These are phyloP conservation scores for Verbascum thapsus DNA, from an alignment of 257 asterid genomes.

Conservation along the genomic window DNA sequence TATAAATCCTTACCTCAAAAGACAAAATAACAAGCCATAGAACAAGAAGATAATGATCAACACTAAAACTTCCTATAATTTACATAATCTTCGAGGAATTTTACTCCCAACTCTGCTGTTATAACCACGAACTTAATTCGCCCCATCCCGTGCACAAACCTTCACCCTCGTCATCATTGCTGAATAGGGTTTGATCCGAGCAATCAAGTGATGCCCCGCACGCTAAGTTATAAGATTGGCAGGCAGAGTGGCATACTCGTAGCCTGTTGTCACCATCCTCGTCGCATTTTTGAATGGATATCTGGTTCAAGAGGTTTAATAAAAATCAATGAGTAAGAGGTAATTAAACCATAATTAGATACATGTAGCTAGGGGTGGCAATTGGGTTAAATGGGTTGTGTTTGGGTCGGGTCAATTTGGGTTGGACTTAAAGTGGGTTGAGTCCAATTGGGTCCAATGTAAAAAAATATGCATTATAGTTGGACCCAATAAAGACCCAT, in stretches of 20 bases:
- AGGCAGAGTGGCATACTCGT: conserved; percentile 95
- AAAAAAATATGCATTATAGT: too few relatives aligned
- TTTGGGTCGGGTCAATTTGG: too few relatives aligned
- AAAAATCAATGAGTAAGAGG: conserved; percentile 12
- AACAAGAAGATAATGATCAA: conserved; percentile 18
- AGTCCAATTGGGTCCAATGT: too few relatives aligned
- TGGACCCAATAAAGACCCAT: too few relatives aligned
- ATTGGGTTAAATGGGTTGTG: background rate
- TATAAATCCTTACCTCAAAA: conserved; percentile 40
- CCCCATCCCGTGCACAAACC: conserved; percentile 99
- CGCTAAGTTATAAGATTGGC: conserved; percentile 87
- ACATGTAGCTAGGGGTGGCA: too few relatives aligned
- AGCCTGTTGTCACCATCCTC: conserved; percentile 86
- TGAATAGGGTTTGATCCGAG: conserved; percentile 89
- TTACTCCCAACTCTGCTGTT: conserved; percentile 13
- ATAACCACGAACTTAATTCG: conserved; percentile 79
- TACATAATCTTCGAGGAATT: conserved; percentile 44
- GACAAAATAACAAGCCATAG: conserved; percentile 34
- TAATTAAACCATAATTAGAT: too few relatives aligned
- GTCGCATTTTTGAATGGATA: conserved; percentile 94
- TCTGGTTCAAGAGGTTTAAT: conserved; percentile 47
- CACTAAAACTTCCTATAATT: conserved; percentile 61
- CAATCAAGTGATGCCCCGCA: conserved; percentile 99
- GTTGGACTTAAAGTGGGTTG: too few relatives aligned
- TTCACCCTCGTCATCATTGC: conserved; percentile 85